These are phyloP conservation scores for Diplogelasinospora grovesii DNA, from an alignment of 495 filamentous ascomycete species.

Conservation along the genomic window DNA sequence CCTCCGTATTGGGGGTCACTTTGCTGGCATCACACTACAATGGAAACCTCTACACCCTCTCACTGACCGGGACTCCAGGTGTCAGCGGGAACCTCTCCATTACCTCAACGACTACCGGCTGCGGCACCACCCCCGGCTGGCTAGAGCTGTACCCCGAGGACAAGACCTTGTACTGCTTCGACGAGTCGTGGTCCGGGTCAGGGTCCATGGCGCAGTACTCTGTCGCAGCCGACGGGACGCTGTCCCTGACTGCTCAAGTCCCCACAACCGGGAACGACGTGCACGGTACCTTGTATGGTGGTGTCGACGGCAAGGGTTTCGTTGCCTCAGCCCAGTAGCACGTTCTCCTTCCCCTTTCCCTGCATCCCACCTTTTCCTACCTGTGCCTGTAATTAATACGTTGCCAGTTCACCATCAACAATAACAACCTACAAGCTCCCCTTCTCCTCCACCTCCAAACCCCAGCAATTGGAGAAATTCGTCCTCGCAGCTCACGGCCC, in stretches of 20 bases:
- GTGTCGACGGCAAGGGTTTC: constrained; percentile 30
- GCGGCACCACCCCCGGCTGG: constrained; percentile 47
- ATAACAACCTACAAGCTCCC: constrained; percentile 35
- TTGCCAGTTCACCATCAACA: constrained; percentile 36
- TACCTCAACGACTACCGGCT: constrained; percentile 24
- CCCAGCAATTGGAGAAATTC: constrained; percentile 47
- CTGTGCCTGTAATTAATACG: no score
- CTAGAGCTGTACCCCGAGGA: constrained; percentile 40
- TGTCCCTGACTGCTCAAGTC: constrained; percentile 30
- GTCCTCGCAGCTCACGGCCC: constrained; percentile 45
- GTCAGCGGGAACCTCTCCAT: constrained; percentile 25
- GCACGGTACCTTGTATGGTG: constrained; percentile 34
- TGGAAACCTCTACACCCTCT: constrained; percentile 35
- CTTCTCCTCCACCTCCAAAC: constrained; percentile 13
- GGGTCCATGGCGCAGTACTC: constrained; percentile 39
- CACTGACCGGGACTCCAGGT: constrained; percentile 14
- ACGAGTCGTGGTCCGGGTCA: constrained; percentile 41
- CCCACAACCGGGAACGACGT: constrained; percentile 35
- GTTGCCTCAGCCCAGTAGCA: constrained; percentile 46
- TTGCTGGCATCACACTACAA: constrained; percentile 38
- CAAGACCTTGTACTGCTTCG: constrained; percentile 52
- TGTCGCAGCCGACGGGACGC: constrained; percentile 29
- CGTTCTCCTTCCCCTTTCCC: constrained; percentile 7
- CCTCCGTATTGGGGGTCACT: constrained; percentile 27
- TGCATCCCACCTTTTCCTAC: not conserved